phyloP scores from a whole-genome alignment of 164 flowering plant genomes.

The Akebia trifoliata region DNA sequence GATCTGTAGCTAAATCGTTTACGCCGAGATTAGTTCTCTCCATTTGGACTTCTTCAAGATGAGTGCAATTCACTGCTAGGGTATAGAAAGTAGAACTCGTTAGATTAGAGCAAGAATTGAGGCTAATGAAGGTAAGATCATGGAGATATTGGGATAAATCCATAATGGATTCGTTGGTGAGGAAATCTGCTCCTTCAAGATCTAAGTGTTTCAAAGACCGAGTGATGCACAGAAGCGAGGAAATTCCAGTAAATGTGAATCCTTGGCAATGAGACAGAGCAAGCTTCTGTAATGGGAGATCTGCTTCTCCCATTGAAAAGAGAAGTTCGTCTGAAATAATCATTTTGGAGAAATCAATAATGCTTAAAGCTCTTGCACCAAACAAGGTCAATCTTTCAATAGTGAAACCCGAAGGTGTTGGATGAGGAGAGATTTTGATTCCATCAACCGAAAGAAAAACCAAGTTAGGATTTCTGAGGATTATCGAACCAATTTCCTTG shows the following conservation, averaged over 20 bases:
- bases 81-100: constrained; percentile 31
- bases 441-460: constrained; percentile 23
- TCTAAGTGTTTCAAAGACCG: constrained; percentile 23
- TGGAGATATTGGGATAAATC: constrained; percentile 29
- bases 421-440: constrained; percentile 11
- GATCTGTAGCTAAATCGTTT: constrained; percentile 5
- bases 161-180: constrained; percentile 32
- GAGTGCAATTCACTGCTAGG: constrained; percentile 30
- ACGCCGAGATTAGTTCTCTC: constrained; percentile 38
- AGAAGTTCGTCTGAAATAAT: constrained; percentile 42
- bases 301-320: constrained; percentile 27
- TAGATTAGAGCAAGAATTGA: constrained; percentile 29
- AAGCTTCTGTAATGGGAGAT: constrained; percentile 37
- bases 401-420: neutral
- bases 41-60: constrained; percentile 37
- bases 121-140: constrained; percentile 26
- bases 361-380: constrained; percentile 20
- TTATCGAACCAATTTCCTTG: constrained; percentile 23
- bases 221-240: constrained; percentile 19
- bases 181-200: constrained; percentile 32
- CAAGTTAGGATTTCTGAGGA: constrained; percentile 27
- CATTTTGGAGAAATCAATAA: constrained; percentile 33
- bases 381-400: constrained; percentile 16
- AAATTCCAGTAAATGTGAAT: constrained; percentile 36
- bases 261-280: constrained; percentile 25